Evolutionary conservation across 768 basidiomycete genomes (phyloP).

Genomic region (Kwoniella dendrophila): DNA sequence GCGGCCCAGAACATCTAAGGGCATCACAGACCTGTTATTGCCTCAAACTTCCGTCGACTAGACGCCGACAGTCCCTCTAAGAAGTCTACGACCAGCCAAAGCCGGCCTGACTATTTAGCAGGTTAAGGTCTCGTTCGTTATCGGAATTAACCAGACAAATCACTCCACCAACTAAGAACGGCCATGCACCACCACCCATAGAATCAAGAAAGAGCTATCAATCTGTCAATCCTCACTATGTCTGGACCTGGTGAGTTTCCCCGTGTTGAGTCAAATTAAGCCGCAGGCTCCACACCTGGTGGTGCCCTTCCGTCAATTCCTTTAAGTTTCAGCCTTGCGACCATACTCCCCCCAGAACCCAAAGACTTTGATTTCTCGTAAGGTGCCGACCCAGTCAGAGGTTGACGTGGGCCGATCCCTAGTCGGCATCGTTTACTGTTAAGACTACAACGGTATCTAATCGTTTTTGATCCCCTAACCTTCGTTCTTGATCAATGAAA

Average conservation of each 20-base stretch:
- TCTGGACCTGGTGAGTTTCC: constrained; percentile 79
- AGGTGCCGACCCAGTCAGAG: constrained; percentile 75
- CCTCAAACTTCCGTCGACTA: constrained; percentile 83
- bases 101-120: constrained; percentile 84
- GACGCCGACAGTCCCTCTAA: constrained; percentile 82
- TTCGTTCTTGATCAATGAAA: constrained; percentile 85
- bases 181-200: constrained; percentile 87
- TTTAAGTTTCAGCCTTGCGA: constrained; percentile 77
- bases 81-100: constrained; percentile 75
- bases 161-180: constrained; percentile 86
- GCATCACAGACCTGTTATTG: constrained; percentile 91
- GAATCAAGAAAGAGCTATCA: constrained; percentile 82
- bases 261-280: constrained; percentile 73
- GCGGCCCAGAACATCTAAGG: constrained; percentile 87
- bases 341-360: constrained; percentile 76
- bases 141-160: constrained; percentile 97
- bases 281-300: constrained; percentile 77
- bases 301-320: constrained; percentile 82
- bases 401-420: constrained; percentile 72
- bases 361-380: constrained; percentile 87
- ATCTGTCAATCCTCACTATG: constrained; percentile 76
- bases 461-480: constrained; percentile 80
- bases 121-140: constrained; percentile 92
- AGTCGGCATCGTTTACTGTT: constrained; percentile 82
- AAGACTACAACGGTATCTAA: constrained; percentile 82